Evolutionary conservation across 2,329 filamentous ascomycete genomes (phyloP).

Genomic region (Cladosporium oxysporum): DNA sequence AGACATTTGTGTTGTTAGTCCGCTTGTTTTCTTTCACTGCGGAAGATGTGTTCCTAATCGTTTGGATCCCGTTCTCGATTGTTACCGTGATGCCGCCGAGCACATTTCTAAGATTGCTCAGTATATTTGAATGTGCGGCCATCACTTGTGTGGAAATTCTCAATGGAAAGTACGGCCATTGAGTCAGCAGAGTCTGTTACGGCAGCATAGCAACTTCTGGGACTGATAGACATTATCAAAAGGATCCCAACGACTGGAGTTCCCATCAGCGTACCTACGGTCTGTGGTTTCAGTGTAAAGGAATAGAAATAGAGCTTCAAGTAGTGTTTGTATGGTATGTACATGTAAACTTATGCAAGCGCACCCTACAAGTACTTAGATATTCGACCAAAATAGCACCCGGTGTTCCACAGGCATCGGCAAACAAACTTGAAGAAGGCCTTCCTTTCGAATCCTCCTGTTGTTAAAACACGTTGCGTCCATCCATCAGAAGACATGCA

Average conservation of each 20-base stretch:
- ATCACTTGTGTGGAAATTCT: background rate
- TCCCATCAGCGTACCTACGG: background rate
- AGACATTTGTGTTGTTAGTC: too few species aligned
- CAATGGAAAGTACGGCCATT: background rate
- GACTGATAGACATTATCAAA: background rate
- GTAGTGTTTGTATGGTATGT: too few species aligned
- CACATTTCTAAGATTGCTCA: too few species aligned
- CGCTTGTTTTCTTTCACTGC: too few species aligned
- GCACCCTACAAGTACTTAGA: background rate
- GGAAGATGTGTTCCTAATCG: too few species aligned
- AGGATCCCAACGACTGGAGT: background rate
- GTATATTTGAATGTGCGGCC: too few species aligned
- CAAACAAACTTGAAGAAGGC: background rate
- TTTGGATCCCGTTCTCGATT: too few species aligned
- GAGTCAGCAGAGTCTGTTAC: background rate
- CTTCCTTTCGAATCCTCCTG: background rate
- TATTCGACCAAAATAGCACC: background rate
- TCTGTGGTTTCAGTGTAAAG: background rate
- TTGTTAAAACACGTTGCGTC: background rate
- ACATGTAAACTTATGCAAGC: background rate
- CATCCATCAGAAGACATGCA: background rate
- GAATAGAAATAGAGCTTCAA: background rate
- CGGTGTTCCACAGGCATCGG: background rate
- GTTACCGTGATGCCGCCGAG: too few species aligned
- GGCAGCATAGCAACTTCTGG: too few species aligned